Percentiles rank a stretch among this genome's conserved stretches.
phyloP scores from a whole-genome alignment of 257 asterid species.

The Gentiana dahurica region DNA sequence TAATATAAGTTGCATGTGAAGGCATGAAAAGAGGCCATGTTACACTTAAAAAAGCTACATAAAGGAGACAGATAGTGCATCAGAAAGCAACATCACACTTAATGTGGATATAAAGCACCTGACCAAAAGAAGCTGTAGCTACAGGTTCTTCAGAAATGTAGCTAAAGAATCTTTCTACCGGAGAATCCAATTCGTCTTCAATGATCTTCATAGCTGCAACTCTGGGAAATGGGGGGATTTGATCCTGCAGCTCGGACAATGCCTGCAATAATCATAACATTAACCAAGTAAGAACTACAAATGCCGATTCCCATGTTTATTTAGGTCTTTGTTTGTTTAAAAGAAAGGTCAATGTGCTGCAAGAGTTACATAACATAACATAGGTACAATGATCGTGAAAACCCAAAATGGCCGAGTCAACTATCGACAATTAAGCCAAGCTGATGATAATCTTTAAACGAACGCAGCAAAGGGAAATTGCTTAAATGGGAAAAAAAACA shows the following conservation, averaged over 20 bases:
- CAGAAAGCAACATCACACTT: not conserved
- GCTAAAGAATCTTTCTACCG: constrained; percentile 50
- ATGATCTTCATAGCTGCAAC: constrained; percentile 75
- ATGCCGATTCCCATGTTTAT: not conserved
- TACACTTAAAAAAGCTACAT: no score
- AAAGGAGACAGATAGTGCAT: not conserved
- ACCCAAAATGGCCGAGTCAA: no score
- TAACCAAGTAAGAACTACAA: constrained; percentile 25
- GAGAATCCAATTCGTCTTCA: constrained; percentile 85
- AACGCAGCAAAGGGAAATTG: no score
- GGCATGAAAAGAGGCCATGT: constrained; percentile 7
- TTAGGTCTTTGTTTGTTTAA: not conserved
- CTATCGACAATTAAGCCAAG: no score
- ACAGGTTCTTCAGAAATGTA: constrained; percentile 78
- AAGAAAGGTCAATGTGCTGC: not conserved
- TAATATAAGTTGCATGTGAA: constrained; percentile 6
- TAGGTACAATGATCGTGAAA: no score
- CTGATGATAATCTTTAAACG: no score
- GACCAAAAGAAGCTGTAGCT: constrained; percentile 99
- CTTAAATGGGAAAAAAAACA: no score
- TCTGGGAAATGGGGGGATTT: constrained; percentile 82
- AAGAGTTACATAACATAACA: not conserved
- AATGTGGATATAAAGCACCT: constrained; percentile 35
- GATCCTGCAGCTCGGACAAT: constrained; percentile 85
- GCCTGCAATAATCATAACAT: constrained; percentile 62